Percentiles rank a stretch among this genome's conserved stretches.
These are phyloP conservation scores for Boletales sp. DNA, from an alignment of 768 basidiomycete species.

Conservation along the genomic window DNA sequence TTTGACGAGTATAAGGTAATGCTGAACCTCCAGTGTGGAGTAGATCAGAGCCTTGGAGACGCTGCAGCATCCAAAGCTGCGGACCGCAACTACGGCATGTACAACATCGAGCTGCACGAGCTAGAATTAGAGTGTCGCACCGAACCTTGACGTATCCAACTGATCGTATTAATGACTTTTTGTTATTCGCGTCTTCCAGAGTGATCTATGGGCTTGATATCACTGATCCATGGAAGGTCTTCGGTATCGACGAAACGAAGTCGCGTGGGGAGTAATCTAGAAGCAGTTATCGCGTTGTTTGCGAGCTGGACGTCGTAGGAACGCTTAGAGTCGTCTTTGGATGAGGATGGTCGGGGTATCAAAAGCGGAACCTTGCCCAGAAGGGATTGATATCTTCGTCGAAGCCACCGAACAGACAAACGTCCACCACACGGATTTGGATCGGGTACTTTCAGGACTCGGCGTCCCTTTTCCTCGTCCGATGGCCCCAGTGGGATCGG, in stretches of 20 bases:
- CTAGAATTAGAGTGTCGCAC: conserved; percentile 56
- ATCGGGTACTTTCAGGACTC: not conserved
- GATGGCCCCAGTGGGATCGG: conserved; percentile 28
- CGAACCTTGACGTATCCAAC: conserved; percentile 23
- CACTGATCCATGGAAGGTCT: conserved; percentile 36
- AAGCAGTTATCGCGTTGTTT: conserved; percentile 25
- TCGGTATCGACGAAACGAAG: conserved; percentile 24
- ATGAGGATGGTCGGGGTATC: conserved; percentile 23
- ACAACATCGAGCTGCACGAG: conserved; percentile 87
- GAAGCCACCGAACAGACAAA: conserved; percentile 32
- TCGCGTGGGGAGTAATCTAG: conserved; percentile 14
- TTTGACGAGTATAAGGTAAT: conserved; percentile 95
- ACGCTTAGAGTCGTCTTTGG: conserved; percentile 2
- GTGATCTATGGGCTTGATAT: conserved; percentile 2
- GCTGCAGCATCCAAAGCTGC: conserved; percentile 47
- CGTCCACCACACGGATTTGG: conserved; percentile 16
- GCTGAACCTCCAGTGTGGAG: conserved; percentile 84
- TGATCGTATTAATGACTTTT: conserved; percentile 10
- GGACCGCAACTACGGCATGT: conserved; percentile 80
- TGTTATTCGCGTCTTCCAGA: conserved; percentile 1
- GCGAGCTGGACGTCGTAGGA: conserved; percentile 32
- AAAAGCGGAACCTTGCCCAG: conserved; percentile 59
- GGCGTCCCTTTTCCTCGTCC: conserved; percentile 19
- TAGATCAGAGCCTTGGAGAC: conserved; percentile 58
- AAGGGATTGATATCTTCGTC: conserved; percentile 56